Conservation (phyloP, 2,329 filamentous ascomycete genomes). For the Conoideocrella luteorostrata region DNA sequence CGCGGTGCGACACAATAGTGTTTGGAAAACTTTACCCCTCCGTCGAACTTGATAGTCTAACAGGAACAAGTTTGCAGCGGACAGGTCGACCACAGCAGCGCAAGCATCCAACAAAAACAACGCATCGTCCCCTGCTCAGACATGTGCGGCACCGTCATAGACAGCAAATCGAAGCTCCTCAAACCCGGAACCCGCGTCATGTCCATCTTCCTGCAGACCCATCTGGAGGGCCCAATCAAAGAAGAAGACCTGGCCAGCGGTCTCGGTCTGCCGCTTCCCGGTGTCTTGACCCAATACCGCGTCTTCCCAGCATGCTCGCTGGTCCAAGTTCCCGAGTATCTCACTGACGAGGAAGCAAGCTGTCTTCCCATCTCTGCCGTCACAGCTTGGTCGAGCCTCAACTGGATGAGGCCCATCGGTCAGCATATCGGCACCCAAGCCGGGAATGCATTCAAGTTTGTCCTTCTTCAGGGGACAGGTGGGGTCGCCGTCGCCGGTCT, state of each 20-base stretch:
- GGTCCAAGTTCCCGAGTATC: conserved; percentile 48
- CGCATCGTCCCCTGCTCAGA: conserved; percentile 61
- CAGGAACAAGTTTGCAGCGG: conserved; percentile 51
- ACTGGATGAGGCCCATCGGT: conserved; percentile 50
- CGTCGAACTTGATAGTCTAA: neutral
- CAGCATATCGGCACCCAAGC: conserved; percentile 26
- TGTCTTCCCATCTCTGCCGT: conserved; percentile 56
- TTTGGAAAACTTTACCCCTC: too few relatives aligned
- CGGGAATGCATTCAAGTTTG: conserved; percentile 17
- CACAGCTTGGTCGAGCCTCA: conserved; percentile 61
- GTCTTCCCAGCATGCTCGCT: conserved; percentile 52
- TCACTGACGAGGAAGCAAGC: conserved; percentile 52
- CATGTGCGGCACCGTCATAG: conserved; percentile 58
- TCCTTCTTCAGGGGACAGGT: conserved; percentile 49
- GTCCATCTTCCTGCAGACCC: conserved; percentile 54
- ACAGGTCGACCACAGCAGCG: conserved; percentile 62
- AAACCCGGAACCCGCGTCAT: conserved; percentile 59
- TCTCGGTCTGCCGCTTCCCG: conserved; percentile 53
- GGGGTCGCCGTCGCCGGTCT: conserved; percentile 46
- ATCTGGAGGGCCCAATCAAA: conserved; percentile 53
- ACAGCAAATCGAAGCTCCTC: conserved; percentile 34
- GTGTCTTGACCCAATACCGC: conserved; percentile 52
- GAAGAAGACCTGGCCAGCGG: conserved; percentile 49
- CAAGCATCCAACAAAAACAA: conserved; percentile 33
- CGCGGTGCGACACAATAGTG: too few relatives aligned